Conservation (phyloP, 352 stramenopile genomes). For the Pythium sp. region DNA sequence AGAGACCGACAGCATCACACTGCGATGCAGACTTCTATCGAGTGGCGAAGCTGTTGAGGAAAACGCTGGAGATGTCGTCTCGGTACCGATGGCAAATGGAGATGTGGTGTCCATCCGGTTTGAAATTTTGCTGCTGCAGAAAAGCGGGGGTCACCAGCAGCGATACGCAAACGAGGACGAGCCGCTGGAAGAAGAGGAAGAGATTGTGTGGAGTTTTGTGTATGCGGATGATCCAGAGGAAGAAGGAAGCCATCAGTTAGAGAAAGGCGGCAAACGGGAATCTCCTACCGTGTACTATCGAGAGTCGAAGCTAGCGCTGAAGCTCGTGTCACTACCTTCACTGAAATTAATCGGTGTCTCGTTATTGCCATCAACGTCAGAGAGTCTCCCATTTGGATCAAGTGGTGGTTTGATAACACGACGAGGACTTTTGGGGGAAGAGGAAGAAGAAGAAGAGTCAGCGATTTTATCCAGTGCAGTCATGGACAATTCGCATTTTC, state of each 20-base stretch:
- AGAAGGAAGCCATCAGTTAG: not conserved
- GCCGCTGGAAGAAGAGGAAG: conserved; percentile 30
- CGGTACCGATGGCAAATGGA: conserved; percentile 29
- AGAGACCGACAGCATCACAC: conserved; percentile 21
- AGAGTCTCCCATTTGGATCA: conserved; percentile 5
- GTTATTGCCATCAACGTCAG: conserved; percentile 32
- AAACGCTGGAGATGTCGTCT: not conserved
- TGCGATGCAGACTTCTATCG: conserved; percentile 15
- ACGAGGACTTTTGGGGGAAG: not conserved
- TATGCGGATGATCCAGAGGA: conserved; percentile 29
- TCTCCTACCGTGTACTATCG: conserved; percentile 38
- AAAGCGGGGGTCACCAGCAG: conserved; percentile 5
- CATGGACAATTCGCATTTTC: conserved; percentile 50
- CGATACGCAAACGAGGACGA: conserved; percentile 10
- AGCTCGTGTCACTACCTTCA: conserved; percentile 51
- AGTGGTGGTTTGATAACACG: not conserved
- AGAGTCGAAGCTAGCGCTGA: conserved; percentile 45
- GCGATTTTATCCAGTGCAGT: conserved; percentile 9
- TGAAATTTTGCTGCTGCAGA: conserved; percentile 29
- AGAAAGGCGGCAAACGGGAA: not conserved
- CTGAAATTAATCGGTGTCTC: conserved; percentile 38
- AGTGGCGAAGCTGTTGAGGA: not conserved
- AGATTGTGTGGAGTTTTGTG: conserved; percentile 65
- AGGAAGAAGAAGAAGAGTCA: not conserved
- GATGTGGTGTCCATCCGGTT: conserved; percentile 39